Evolutionary conservation across 1,139 yeast genomes (phyloP).

Genomic region (Blastobotrys aristatus): DNA sequence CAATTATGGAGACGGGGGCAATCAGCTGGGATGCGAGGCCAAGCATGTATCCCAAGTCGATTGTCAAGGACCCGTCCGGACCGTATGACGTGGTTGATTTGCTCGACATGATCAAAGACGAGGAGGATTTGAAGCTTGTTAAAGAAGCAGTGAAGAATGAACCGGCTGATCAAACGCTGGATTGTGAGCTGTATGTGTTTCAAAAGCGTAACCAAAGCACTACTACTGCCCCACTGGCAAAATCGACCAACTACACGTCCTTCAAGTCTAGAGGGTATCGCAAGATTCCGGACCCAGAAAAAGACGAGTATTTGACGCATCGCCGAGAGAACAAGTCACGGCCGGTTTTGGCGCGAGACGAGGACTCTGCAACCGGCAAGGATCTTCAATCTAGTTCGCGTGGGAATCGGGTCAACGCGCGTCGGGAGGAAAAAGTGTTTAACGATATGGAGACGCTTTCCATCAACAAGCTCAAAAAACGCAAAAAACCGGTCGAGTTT

Average conservation of each 20-base stretch:
- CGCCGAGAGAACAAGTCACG: constrained; percentile 50
- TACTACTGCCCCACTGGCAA: not conserved
- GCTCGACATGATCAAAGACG: constrained; percentile 60
- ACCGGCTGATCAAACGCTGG: constrained; percentile 35
- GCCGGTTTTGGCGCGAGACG: constrained; percentile 20
- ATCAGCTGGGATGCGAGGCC: constrained; percentile 8
- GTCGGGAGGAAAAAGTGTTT: constrained; percentile 88
- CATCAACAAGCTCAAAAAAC: constrained; percentile 72
- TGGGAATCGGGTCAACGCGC: constrained; percentile 80
- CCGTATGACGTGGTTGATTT: constrained; percentile 5
- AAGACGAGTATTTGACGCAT: constrained; percentile 76
- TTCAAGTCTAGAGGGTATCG: constrained; percentile 66
- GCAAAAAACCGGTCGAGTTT: constrained; percentile 91
- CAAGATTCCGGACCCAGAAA: constrained; percentile 68
- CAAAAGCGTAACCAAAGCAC: constrained; percentile 39
- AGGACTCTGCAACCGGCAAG: not conserved
- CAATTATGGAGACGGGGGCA: not conserved
- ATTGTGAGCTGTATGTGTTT: constrained; percentile 67
- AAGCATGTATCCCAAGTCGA: constrained; percentile 1
- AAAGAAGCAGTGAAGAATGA: constrained; percentile 41
- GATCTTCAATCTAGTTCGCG: constrained; percentile 61
- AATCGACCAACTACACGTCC: constrained; percentile 36
- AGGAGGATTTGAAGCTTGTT: constrained; percentile 62
- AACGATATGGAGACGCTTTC: constrained; percentile 80
- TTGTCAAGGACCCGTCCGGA: constrained; percentile 4